A percentile compares a stretch with the other conserved stretches of the same genome.
Conservation (phyloP, 1,139 yeast genomes). For the Saccharomyces hybrid region DNA sequence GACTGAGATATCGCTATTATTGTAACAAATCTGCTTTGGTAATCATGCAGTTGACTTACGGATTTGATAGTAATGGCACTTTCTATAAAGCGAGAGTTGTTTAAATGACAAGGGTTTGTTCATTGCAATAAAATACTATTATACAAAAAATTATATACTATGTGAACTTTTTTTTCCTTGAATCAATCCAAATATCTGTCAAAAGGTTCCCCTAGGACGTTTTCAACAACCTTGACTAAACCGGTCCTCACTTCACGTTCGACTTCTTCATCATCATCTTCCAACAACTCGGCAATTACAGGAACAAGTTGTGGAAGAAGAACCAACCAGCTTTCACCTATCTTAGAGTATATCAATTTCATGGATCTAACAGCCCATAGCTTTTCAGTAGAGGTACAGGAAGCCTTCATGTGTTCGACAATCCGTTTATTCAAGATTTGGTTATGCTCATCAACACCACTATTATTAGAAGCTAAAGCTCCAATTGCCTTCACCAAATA, state of each 20-base stretch:
- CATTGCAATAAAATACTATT: neutral
- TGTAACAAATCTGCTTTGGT: neutral
- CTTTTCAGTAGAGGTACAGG: slow-evolving; percentile 49
- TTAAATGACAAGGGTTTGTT: neutral
- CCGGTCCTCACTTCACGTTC: slow-evolving; percentile 88
- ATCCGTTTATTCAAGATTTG: slow-evolving; percentile 51
- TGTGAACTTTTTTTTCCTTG: neutral
- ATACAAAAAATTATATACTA: neutral
- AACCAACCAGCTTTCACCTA: slow-evolving; percentile 91
- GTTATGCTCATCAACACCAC: slow-evolving; percentile 80
- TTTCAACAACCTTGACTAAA: slow-evolving; percentile 85
- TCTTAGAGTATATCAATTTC: slow-evolving; percentile 76
- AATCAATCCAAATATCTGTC: slow-evolving; percentile 72
- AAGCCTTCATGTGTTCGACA: slow-evolving; percentile 49
- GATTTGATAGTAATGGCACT: neutral
- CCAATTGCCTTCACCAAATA: slow-evolving; percentile 74
- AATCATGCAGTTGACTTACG: neutral
- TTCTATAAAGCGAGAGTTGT: no score
- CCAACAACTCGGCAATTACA: slow-evolving; percentile 85
- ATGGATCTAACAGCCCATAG: slow-evolving; percentile 77
- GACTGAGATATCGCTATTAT: neutral
- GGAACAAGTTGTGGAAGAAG: slow-evolving; percentile 93
- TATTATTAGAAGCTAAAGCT: slow-evolving; percentile 59
- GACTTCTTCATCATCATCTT: slow-evolving; percentile 90
- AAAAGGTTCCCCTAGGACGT: slow-evolving; percentile 87